Evolutionary conservation across 2,329 filamentous ascomycete species (phyloP), one percentile per base, ranked within the genome.

Genomic region (Aspergillus neotritici): DNA sequence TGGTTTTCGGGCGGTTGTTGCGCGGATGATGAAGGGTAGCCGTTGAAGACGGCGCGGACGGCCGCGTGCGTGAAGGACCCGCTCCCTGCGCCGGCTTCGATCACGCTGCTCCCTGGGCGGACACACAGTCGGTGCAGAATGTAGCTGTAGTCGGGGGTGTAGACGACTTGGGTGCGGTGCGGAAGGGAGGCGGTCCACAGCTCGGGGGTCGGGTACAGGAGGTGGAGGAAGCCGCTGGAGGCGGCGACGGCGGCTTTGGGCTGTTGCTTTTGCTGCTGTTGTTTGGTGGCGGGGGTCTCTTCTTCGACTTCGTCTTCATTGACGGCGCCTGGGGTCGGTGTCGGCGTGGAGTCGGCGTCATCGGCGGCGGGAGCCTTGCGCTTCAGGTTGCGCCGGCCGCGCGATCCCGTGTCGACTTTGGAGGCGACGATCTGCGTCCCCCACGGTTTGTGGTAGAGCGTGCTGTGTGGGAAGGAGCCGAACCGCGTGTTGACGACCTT

Each of bases 341-440:
- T 56, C 14, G 58, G 53, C 5, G 21, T 37, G n/a, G 52, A 58
- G 51, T 70, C 71, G 49, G 64, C 65, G 38, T 69, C 66, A 29
- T 62, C 61, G 13, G 62, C 21, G 21, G 5, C 7, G 21, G 21
- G 21, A 3, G 21, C 71, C 41, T 74, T 73, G 31, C 72, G 73
- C 48, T 78, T 76, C 33, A 70, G 78, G 21, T 87, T 87, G 55
- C 89, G 76, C 40, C 85, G 78, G 29, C 88, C 88, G 55, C 89
- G 76, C n/a, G 88, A 93, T 10, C 90, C 89, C 0, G 90, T 96
- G 59, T 96, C 87, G 44, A 96, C 89, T 28, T 84, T 80, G 2
- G 89, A 95, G 6, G 93, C 93, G 36, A 87, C 78, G 15, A 97
- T 83, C 63, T 97, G 93, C 5, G 86, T 88, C 21, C 93, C 93